Conservation (phyloP, 2,329 filamentous ascomycete genomes). For the Fusarium secorum region DNA sequence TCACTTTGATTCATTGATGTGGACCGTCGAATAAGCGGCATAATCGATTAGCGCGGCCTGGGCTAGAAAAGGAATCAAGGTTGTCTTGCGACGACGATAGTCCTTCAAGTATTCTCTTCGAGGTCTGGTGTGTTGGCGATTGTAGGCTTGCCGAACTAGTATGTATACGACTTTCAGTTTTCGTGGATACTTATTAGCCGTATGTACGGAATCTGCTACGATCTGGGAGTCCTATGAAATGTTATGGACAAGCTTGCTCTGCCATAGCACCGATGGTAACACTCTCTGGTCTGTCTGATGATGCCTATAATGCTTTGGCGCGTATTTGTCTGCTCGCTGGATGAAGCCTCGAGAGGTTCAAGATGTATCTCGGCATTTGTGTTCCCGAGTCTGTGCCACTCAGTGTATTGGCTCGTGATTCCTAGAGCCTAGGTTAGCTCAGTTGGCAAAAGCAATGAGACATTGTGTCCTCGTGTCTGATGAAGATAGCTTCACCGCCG, state of each 20-base stretch:
- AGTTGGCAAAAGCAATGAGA: background rate
- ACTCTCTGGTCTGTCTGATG: background rate
- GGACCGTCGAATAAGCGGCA: background rate
- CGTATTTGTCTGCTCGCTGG: background rate
- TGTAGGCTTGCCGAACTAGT: background rate
- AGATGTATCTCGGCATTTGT: background rate
- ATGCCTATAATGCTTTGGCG: background rate
- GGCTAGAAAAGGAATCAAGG: background rate
- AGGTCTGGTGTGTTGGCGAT: background rate
- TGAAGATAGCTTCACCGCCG: background rate
- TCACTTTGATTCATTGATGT: background rate
- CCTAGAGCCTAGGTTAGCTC: background rate
- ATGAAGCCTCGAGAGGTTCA: background rate
- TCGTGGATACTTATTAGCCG: background rate
- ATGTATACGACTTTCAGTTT: background rate
- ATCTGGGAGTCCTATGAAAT: background rate
- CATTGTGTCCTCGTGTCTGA: background rate
- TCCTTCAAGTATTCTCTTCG: background rate
- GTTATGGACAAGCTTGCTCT: too few relatives aligned
- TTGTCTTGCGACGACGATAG: background rate
- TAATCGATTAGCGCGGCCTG: background rate
- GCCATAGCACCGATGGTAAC: background rate
- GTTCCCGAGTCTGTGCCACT: background rate
- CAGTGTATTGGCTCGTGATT: background rate
- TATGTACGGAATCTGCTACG: background rate